phyloP scores from a whole-genome alignment of 2,329 filamentous ascomycete genomes.

The Scytalidium lignicola region DNA sequence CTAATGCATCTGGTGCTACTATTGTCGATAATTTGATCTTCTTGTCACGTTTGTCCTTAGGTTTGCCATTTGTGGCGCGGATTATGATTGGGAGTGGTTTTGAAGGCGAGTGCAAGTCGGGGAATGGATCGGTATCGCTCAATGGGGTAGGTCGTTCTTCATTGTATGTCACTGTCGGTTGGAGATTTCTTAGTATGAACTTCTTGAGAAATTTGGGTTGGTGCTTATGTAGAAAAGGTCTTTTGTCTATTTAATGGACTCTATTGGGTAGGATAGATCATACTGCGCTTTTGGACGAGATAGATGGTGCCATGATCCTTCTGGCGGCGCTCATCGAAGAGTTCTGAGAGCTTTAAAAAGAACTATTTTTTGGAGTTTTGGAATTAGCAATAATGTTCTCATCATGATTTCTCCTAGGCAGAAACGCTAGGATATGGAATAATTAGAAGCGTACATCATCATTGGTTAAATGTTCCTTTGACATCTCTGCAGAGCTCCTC shows the following conservation, averaged over 20 bases:
- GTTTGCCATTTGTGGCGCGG: constrained; percentile 77
- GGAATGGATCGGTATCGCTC: constrained; percentile 44
- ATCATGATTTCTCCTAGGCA: too few species aligned
- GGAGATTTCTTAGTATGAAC: constrained; percentile 8
- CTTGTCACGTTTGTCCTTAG: constrained; percentile 37
- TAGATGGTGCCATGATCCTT: constrained; percentile 70
- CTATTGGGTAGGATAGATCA: constrained; percentile 25
- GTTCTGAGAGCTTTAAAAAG: constrained; percentile 61
- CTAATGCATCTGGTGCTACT: constrained; percentile 69
- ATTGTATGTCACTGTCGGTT: constrained; percentile 20
- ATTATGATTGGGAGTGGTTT: constrained; percentile 69
- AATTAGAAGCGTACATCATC: constrained; percentile 53
- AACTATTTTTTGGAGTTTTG: constrained; percentile 47
- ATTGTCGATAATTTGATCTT: constrained; percentile 78
- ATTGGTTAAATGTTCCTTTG: constrained; percentile 49
- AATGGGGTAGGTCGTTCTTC: constrained; percentile 23
- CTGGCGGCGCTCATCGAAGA: constrained; percentile 62
- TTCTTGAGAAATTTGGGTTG: too few species aligned
- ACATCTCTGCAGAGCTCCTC: constrained; percentile 30
- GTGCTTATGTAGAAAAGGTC: too few species aligned
- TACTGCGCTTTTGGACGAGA: constrained; percentile 73
- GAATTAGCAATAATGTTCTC: too few species aligned
- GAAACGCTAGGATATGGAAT: background rate
- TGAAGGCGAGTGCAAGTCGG: constrained; percentile 51
- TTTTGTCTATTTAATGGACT: too few species aligned